Conservation (phyloP, 2,329 filamentous ascomycete species). For the Sporothrix mexicana region DNA sequence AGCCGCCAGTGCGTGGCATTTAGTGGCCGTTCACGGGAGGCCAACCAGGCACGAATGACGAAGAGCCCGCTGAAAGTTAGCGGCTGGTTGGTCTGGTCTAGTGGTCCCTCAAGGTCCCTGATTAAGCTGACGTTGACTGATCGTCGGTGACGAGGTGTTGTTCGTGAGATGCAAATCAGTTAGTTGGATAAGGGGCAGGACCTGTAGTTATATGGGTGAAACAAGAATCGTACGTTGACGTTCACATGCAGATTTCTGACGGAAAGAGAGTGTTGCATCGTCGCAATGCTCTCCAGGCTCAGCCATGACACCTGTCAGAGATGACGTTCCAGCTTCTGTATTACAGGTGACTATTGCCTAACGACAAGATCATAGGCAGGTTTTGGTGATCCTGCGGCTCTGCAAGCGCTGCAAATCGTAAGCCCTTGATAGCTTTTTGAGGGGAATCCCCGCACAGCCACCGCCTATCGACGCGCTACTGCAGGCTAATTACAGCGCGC, state of each 20-base stretch:
- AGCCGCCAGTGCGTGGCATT: neutral
- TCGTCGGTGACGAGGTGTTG: neutral
- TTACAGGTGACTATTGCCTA: neutral
- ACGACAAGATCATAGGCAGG: neutral
- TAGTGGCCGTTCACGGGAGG: constrained; percentile 10
- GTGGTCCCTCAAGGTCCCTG: neutral
- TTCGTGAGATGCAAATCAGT: neutral
- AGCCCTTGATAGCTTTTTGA: neutral
- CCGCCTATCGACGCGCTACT: constrained; percentile 16
- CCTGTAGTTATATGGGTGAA: neutral
- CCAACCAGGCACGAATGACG: constrained; percentile 1
- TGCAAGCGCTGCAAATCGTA: neutral
- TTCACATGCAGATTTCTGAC: constrained; percentile 10
- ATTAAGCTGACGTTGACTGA: neutral
- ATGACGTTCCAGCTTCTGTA: neutral
- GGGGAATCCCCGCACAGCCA: constrained; percentile 23
- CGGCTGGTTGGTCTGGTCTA: too few species aligned
- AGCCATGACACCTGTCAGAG: constrained; percentile 12
- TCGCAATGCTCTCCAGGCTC: constrained; percentile 1
- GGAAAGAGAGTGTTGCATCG: neutral
- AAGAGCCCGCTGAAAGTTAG: neutral
- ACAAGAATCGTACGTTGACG: neutral
- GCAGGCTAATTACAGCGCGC: constrained; percentile 10
- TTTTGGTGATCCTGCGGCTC: constrained; percentile 2
- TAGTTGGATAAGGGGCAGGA: neutral